These are phyloP conservation scores for Venturia oleaginea DNA, from an alignment of 2,329 filamentous ascomycete genomes.

Conservation along the genomic window DNA sequence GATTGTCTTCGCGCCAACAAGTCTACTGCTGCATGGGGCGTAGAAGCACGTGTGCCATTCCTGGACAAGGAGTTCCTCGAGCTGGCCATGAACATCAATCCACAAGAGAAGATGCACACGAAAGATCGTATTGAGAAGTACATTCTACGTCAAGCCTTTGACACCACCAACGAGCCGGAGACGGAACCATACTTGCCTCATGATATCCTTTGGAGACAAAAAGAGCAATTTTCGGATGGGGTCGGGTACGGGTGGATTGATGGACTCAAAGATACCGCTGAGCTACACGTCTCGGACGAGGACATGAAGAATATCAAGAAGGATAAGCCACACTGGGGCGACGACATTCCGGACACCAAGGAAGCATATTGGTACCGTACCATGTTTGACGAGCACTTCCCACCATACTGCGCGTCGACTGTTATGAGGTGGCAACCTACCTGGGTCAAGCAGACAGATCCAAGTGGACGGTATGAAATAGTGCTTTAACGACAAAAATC, in stretches of 20 bases:
- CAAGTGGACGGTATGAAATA: slow-evolving; percentile 67
- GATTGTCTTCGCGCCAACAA: slow-evolving; percentile 98
- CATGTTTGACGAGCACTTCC: slow-evolving; percentile 99
- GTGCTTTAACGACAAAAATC: slow-evolving; percentile 12
- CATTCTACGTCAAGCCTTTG: slow-evolving; percentile 95
- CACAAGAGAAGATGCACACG: slow-evolving; percentile 90
- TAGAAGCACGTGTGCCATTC: slow-evolving; percentile 96
- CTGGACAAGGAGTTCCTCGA: slow-evolving; percentile 96
- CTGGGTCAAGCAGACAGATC: slow-evolving; percentile 94
- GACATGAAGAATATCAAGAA: slow-evolving; percentile 86
- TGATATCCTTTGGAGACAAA: slow-evolving; percentile 94
- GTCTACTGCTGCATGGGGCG: slow-evolving; percentile 94
- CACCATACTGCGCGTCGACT: slow-evolving; percentile 78
- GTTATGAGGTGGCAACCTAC: slow-evolving; percentile 96
- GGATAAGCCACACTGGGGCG: slow-evolving; percentile 92
- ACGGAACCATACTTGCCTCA: slow-evolving; percentile 84
- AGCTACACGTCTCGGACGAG: slow-evolving; percentile 84
- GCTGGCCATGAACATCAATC: slow-evolving; percentile 86
- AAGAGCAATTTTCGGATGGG: slow-evolving; percentile 98
- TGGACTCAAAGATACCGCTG: slow-evolving; percentile 87
- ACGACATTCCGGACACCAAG: slow-evolving; percentile 89
- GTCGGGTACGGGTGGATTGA: slow-evolving; percentile 99
- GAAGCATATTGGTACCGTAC: slow-evolving; percentile 97
- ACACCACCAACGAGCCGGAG: slow-evolving; percentile 77
- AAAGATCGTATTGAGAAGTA: slow-evolving; percentile 90